phyloP scores from a whole-genome alignment of 1,284 basidiomycete genomes.

The Schizopora paradoxa region DNA sequence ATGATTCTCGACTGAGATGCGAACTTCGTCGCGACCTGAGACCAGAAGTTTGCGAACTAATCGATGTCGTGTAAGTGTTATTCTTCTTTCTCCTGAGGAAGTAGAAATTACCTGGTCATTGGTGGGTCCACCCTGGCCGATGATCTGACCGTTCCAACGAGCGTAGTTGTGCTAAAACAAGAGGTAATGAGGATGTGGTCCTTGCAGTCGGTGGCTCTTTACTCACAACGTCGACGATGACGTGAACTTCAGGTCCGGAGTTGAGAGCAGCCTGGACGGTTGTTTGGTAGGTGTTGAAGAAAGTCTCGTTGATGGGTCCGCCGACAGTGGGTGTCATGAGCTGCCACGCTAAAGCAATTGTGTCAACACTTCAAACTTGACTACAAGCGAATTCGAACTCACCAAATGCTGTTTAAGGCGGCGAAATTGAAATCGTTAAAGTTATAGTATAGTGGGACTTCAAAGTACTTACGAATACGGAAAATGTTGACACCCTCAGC shows the following conservation, averaged over 20 bases:
- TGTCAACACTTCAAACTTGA: background rate
- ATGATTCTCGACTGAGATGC: conserved; percentile 28
- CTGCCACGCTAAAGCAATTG: conserved; percentile 30
- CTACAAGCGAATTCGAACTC: conserved; percentile 17
- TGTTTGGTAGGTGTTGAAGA: conserved; percentile 21
- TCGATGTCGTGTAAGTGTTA: no score
- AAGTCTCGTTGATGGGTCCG: conserved; percentile 26
- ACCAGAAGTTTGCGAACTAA: conserved; percentile 31
- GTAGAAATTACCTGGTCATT: conserved; percentile 30
- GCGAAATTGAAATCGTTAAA: no score
- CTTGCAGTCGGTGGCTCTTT: background rate
- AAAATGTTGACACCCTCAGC: conserved; percentile 20
- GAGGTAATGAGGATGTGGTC: background rate
- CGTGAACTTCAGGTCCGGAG: conserved; percentile 23
- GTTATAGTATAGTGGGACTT: background rate
- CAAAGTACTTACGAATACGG: conserved; percentile 17
- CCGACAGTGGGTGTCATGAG: conserved; percentile 27
- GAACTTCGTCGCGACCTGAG: conserved; percentile 31
- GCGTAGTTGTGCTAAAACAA: conserved; percentile 28
- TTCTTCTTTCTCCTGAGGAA: conserved; percentile 15
- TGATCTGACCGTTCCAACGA: conserved; percentile 21
- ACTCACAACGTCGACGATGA: conserved; percentile 30
- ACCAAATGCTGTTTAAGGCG: background rate
- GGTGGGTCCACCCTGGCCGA: conserved; percentile 32
- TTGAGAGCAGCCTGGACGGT: conserved; percentile 25